Evolutionary conservation across 1,139 yeast genomes (phyloP).

Genomic region (Yamadazyma taylorii): DNA sequence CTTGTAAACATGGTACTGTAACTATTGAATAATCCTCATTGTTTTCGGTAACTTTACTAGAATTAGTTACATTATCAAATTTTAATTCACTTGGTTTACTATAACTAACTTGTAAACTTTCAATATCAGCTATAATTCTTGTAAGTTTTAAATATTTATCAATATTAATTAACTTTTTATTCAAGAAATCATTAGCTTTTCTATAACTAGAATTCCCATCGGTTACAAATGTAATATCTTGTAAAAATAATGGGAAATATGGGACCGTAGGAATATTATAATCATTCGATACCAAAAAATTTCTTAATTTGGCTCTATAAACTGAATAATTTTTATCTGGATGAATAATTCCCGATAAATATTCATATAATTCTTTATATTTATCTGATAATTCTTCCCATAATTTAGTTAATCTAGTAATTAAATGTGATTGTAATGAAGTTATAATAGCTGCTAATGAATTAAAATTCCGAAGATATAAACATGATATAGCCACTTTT

Average conservation of each 20-base stretch:
- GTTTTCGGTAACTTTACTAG: conserved; percentile 7
- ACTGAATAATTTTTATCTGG: conserved; percentile 82
- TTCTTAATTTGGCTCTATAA: conserved; percentile 68
- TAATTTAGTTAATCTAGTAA: conserved; percentile 63
- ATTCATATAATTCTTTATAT: conserved; percentile 63
- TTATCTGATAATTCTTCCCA: conserved; percentile 71
- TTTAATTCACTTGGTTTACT: conserved; percentile 8
- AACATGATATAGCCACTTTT: conserved; percentile 78
- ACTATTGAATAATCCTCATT: conserved; percentile 34
- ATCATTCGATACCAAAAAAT: conserved; percentile 52
- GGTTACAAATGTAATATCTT: conserved; percentile 82
- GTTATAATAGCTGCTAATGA: conserved; percentile 87
- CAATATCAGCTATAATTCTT: conserved; percentile 73
- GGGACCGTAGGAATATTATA: conserved; percentile 77
- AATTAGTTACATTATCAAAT: conserved; percentile 10
- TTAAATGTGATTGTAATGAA: conserved; percentile 77
- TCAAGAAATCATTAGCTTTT: conserved; percentile 57
- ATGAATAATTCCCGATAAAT: conserved; percentile 68
- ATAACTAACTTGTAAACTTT: conserved; percentile 72
- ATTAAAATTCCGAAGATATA: conserved; percentile 79
- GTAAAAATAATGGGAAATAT: conserved; percentile 77
- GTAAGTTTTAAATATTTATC: conserved; percentile 80
- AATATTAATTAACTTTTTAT: conserved; percentile 68
- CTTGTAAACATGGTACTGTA: conserved; percentile 55
- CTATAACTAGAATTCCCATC: conserved; percentile 82